phyloP scores from a whole-genome alignment of 2,329 filamentous ascomycete genomes.

The Aquanectria penicillioides region DNA sequence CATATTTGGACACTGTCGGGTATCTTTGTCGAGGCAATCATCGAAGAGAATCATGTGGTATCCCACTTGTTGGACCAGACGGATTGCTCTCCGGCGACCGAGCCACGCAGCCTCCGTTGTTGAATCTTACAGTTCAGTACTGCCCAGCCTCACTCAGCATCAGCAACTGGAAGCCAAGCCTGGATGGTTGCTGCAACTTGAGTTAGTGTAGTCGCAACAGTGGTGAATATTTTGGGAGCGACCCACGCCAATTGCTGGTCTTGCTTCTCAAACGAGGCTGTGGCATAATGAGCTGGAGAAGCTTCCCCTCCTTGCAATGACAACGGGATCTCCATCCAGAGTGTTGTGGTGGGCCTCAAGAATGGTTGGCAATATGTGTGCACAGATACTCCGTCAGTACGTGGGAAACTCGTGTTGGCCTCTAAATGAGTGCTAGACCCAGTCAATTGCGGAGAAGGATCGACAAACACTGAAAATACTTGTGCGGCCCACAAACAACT shows the following conservation, averaged over 20 bases:
- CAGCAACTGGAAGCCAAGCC: too few species aligned
- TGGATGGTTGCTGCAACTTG: too few species aligned
- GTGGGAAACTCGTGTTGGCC: conserved; percentile 3
- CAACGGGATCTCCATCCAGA: conserved; percentile 21
- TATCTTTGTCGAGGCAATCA: conserved; percentile 10
- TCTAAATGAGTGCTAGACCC: conserved; percentile 15
- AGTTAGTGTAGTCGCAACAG: neutral
- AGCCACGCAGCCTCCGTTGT: neutral
- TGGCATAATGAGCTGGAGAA: conserved; percentile 14
- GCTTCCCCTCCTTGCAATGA: neutral
- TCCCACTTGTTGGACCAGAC: neutral
- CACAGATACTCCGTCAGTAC: neutral
- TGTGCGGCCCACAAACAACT: conserved; percentile 18
- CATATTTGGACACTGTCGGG: neutral
- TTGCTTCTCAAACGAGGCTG: conserved; percentile 18
- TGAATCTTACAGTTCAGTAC: conserved; percentile 9
- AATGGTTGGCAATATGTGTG: neutral
- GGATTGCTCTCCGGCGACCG: neutral
- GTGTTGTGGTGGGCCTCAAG: conserved; percentile 18
- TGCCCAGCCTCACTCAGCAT: conserved; percentile 7
- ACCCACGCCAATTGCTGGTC: neutral
- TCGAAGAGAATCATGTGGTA: conserved; percentile 2
- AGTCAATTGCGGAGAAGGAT: conserved; percentile 28
- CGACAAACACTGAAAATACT: conserved; percentile 26
- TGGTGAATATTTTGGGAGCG: conserved; percentile 5